Conservation (phyloP, 768 basidiomycete genomes). For the Mycena filopes region DNA sequence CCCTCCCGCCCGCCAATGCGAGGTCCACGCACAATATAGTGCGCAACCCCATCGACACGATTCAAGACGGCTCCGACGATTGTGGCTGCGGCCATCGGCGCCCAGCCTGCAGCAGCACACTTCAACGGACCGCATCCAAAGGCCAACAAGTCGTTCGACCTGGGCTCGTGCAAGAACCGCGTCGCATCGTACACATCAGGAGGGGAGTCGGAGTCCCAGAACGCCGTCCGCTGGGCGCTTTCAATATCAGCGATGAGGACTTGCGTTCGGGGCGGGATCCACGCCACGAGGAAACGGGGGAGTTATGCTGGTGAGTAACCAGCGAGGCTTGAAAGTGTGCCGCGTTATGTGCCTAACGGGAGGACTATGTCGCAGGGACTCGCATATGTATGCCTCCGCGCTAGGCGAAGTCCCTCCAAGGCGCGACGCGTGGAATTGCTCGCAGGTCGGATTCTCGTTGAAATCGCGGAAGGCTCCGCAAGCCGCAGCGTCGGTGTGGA, state of each 20-base stretch:
- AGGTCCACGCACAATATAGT: slow-evolving; percentile 40
- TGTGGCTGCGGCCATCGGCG: slow-evolving; percentile 60
- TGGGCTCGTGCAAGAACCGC: slow-evolving; percentile 41
- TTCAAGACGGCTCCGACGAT: slow-evolving; percentile 57
- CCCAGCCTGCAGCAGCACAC: slow-evolving; percentile 63
- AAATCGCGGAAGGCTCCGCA: slow-evolving; percentile 49
- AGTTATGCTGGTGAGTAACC: slow-evolving; percentile 12
- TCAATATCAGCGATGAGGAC: slow-evolving; percentile 51
- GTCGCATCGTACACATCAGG: slow-evolving; percentile 56
- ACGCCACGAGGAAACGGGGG: slow-evolving; percentile 20
- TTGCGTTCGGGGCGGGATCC: slow-evolving; percentile 9
- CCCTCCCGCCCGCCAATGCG: slow-evolving; percentile 50
- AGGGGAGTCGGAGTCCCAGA: slow-evolving; percentile 47
- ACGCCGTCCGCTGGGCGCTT: slow-evolving; percentile 43
- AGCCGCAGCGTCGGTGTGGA: slow-evolving; percentile 40
- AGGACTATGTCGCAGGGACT: slow-evolving; percentile 61
- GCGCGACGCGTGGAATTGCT: slow-evolving; percentile 40
- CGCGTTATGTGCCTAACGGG: slow-evolving; percentile 60
- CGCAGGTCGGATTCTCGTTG: slow-evolving; percentile 41
- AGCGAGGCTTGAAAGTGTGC: slow-evolving; percentile 3
- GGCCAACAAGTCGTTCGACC: slow-evolving; percentile 42
- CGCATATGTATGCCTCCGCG: slow-evolving; percentile 50
- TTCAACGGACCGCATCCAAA: slow-evolving; percentile 62
- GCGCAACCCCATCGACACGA: slow-evolving; percentile 42
- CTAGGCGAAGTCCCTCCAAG: slow-evolving; percentile 37